Base-by-base conservation (phyloP, 768 basidiomycete genomes). In the Kwoniella sp. region DNA sequence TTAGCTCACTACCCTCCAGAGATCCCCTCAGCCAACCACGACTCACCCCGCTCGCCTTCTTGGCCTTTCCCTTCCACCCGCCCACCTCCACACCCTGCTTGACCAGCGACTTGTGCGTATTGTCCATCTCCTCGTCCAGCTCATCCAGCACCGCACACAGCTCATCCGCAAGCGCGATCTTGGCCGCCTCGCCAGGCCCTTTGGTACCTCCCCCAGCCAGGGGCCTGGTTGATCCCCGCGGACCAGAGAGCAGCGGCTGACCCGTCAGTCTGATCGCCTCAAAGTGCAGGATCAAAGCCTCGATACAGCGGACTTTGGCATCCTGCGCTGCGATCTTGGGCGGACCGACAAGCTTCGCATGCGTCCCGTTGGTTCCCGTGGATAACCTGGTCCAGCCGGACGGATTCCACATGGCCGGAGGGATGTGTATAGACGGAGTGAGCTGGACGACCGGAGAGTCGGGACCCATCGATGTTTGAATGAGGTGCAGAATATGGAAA, bases 111-210 rank as follows among this genome's bases (percentile, higher is more conserved):
- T 60, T 65, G 39, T 64, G 42, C 5, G 32, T 46, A 42, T 15
- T 47, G 20, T 69, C 67, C 64, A 69, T 63, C 41, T 69, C 67
- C 20, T 69, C 67, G 20, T 65, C 64, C 32, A 69, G 39, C 20
- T 50, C 67, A 53, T 69, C 67, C 6, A 69, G 33, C 9, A 52
- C 53, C 4, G 38, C 32, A n/a, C 49, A 34, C 22, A 69, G 53
- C 9, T 65, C 60, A 20, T 62, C 59, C 12, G 48, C 37, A 20
- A 50, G 8, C 23, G 37, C 48, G 5, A 22, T 44, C 5, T 17
- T 20, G 19, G 27, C 43, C 9, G 26, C 41, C 11, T 19, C 45
- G 19, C 26, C 31, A 10, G 14, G 3, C 17, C 19, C 9, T 12
- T n/a, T 14, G 14, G 43, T 29, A 36, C 37, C 20, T 22, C 8